phyloP scores from a whole-genome alignment of 2,329 filamentous ascomycete genomes.

The Zymoseptoria pseudotritici region DNA sequence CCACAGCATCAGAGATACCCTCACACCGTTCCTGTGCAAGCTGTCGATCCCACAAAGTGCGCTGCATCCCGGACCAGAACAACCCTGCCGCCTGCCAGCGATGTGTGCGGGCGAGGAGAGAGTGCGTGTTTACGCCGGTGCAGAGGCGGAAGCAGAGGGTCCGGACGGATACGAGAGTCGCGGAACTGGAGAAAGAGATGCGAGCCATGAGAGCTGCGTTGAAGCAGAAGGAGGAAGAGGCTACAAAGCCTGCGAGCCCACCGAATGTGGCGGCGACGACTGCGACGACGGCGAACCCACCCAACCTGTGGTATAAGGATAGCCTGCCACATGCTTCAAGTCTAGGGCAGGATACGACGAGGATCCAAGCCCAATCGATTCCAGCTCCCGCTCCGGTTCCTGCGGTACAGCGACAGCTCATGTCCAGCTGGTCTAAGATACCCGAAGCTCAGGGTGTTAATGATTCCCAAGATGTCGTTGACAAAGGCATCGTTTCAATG shows the following conservation, averaged over 20 bases:
- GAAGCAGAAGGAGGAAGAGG: constrained; percentile 21
- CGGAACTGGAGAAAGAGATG: constrained; percentile 40
- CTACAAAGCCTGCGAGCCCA: background rate
- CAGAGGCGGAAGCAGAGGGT: constrained; percentile 39
- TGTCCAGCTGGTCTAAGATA: constrained; percentile 2
- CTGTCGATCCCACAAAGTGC: constrained; percentile 38
- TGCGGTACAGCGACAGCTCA: background rate
- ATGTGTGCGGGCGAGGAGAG: constrained; percentile 34
- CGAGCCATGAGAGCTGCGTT: constrained; percentile 34
- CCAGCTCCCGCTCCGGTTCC: background rate
- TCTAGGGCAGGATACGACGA: constrained; percentile 1
- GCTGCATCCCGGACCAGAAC: constrained; percentile 31
- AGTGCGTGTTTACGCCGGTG: constrained; percentile 35
- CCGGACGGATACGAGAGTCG: constrained; percentile 39
- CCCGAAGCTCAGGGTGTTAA: constrained; percentile 7
- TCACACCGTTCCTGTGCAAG: constrained; percentile 36
- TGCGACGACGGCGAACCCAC: background rate
- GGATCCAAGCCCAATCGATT: background rate
- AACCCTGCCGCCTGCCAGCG: constrained; percentile 31
- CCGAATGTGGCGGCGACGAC: background rate
- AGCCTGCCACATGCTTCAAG: background rate
- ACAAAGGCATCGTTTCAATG: constrained; percentile 52
- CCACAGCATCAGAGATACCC: constrained; percentile 12
- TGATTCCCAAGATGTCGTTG: constrained; percentile 39
- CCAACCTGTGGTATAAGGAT: constrained; percentile 9